Conservation (phyloP, 163 green algal species). For the Scenedesmus sp. region DNA sequence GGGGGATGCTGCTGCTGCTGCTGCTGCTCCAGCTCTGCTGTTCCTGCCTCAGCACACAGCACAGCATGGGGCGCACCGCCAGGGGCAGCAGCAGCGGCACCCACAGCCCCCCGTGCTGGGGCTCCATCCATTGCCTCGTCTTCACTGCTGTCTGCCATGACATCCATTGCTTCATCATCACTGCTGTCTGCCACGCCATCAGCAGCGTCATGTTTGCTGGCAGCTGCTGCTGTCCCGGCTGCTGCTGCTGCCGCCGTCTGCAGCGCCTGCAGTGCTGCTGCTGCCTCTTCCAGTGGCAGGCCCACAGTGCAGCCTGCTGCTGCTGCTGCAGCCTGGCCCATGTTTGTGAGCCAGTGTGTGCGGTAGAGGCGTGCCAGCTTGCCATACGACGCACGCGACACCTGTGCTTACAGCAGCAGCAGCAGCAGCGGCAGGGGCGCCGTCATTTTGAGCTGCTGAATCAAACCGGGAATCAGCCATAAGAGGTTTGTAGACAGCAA, state of each 20-base stretch:
- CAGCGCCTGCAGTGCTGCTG: background rate
- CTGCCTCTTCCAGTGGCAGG: conserved; percentile 26
- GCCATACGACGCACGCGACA: conserved; percentile 32
- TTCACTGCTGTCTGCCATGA: background rate
- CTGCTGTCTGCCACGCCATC: background rate
- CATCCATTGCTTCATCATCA: conserved; percentile 1
- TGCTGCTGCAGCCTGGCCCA: conserved; percentile 17
- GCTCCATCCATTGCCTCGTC: background rate
- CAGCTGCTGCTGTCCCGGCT: background rate
- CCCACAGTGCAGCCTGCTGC: conserved; percentile 11
- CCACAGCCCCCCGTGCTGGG: background rate
- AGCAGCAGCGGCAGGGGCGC: no score
- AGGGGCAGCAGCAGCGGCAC: background rate
- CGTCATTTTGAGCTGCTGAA: no score
- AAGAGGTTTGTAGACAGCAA: no score
- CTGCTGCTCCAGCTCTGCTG: conserved; percentile 51
- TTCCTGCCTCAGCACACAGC: conserved; percentile 32
- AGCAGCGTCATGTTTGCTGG: background rate
- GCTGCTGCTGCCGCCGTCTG: conserved; percentile 26
- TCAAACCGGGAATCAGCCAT: no score
- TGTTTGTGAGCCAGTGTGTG: conserved; percentile 23
- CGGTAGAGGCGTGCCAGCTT: conserved; percentile 51
- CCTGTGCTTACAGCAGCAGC: no score
- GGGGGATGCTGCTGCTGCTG: conserved; percentile 38
- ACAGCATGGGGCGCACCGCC: background rate